A percentile compares a stretch with the other conserved stretches of the same genome.
phyloP scores from a whole-genome alignment of 1,139 yeast species.

The Pichia sp. region DNA sequence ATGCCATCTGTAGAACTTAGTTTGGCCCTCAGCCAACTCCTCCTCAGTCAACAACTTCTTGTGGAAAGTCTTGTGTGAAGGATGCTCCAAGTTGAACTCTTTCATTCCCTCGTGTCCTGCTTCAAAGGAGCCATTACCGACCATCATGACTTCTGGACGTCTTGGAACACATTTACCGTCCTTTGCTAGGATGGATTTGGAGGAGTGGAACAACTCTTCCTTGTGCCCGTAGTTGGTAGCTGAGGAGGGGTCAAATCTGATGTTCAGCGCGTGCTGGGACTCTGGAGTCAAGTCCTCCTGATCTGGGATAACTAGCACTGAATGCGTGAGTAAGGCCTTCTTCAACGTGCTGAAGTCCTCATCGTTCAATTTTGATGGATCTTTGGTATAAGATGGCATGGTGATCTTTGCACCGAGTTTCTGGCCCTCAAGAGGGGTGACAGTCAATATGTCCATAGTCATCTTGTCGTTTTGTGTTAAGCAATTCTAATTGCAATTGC shows the following conservation, averaged over 20 bases:
- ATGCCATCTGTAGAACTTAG: slow-evolving; percentile 90
- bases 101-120: slow-evolving; percentile 62
- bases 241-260: slow-evolving; percentile 72
- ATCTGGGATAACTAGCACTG: slow-evolving; percentile 69
- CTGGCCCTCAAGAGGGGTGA: slow-evolving; percentile 47
- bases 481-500: neutral
- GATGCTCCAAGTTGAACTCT: slow-evolving; percentile 70
- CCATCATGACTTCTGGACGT: slow-evolving; percentile 85
- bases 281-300: slow-evolving; percentile 64
- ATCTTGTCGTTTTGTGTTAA: neutral
- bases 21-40: slow-evolving; percentile 53
- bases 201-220: slow-evolving; percentile 69
- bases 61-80: slow-evolving; percentile 78
- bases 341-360: slow-evolving; percentile 57
- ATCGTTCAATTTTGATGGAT: slow-evolving; percentile 66
- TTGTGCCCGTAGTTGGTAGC: slow-evolving; percentile 78
- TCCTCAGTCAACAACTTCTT: slow-evolving; percentile 59
- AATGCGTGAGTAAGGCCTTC: slow-evolving; percentile 60
- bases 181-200: slow-evolving; percentile 67
- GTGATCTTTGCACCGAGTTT: slow-evolving; percentile 66
- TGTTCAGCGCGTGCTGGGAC: slow-evolving; percentile 70
- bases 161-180: slow-evolving; percentile 76
- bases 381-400: slow-evolving; percentile 63
- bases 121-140: slow-evolving; percentile 74
- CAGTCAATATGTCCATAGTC: slow-evolving; percentile 19